Evolutionary conservation across 106 monocot species (phyloP).

Genomic region (Apostasia ramifera): DNA sequence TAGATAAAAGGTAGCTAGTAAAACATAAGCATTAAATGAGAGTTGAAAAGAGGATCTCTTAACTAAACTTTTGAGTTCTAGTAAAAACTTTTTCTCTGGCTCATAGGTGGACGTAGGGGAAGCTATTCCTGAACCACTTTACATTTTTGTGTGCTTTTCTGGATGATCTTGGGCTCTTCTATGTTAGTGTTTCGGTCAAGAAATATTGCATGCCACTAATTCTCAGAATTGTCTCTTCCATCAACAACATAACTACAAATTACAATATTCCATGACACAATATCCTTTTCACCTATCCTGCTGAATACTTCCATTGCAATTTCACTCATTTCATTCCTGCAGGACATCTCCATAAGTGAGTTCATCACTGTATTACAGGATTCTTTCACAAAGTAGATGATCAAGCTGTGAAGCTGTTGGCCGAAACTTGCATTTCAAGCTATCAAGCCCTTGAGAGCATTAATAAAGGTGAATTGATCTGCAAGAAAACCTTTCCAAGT

Average conservation of each 20-base stretch:
- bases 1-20: constrained; percentile 16
- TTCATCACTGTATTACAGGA: constrained; percentile 22
- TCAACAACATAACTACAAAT: constrained; percentile 16
- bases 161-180: too few relatives aligned
- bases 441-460: constrained; percentile 20
- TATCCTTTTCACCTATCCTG: constrained; percentile 19
- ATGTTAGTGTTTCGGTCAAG: too few relatives aligned
- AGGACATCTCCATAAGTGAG: constrained; percentile 29
- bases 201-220: background rate
- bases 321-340: constrained; percentile 13
- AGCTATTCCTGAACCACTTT: too few relatives aligned
- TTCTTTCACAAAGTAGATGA: constrained; percentile 15
- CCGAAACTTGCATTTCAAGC: background rate
- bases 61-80: background rate
- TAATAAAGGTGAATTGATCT: constrained; percentile 18
- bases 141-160: too few relatives aligned
- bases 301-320: constrained; percentile 16
- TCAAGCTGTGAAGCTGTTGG: constrained; percentile 21
- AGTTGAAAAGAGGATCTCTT: constrained; percentile 11
- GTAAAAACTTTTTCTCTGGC: too few relatives aligned
- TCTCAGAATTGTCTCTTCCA: constrained; percentile 4
- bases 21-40: background rate
- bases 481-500: constrained; percentile 3
- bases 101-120: too few relatives aligned
- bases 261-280: constrained; percentile 33